phyloP scores from a whole-genome alignment of 805 yeast species.

The Cephaloascus fragrans region DNA sequence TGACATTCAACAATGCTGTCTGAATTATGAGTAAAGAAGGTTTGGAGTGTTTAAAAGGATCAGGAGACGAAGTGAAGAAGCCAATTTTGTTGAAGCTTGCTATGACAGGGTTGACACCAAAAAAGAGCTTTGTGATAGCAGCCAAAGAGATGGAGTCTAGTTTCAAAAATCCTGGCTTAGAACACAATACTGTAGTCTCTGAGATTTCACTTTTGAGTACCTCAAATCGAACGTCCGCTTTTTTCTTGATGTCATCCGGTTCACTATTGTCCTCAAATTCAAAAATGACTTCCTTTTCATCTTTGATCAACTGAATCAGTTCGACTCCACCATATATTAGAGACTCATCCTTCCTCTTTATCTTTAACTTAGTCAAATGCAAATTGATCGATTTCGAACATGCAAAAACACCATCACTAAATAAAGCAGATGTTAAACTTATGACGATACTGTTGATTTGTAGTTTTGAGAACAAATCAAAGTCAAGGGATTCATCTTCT shows the following conservation, averaged over 20 bases:
- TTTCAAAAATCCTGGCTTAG: constrained; percentile 26
- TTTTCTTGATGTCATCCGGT: constrained; percentile 6
- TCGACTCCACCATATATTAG: constrained; percentile 41
- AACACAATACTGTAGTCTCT: constrained; percentile 30
- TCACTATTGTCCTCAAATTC: constrained; percentile 14
- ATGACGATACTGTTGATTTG: constrained; percentile 25
- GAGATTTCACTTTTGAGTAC: constrained; percentile 14
- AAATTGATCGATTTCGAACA: constrained; percentile 19
- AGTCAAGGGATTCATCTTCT: constrained; percentile 7
- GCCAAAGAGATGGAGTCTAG: constrained; percentile 6
- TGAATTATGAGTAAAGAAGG: constrained; percentile 22
- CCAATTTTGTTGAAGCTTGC: neutral
- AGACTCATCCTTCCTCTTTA: constrained; percentile 32
- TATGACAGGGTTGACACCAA: constrained; percentile 5
- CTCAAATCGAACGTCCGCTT: constrained; percentile 48
- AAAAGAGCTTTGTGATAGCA: constrained; percentile 4
- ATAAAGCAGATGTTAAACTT: constrained; percentile 38
- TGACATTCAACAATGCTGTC: constrained; percentile 24
- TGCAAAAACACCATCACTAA: constrained; percentile 27
- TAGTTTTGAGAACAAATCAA: constrained; percentile 25
- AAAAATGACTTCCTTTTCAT: constrained; percentile 8
- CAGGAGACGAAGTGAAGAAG: constrained; percentile 1
- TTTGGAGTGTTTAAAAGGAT: constrained; percentile 1
- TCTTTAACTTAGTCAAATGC: constrained; percentile 16
- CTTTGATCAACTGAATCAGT: constrained; percentile 15